These are phyloP conservation scores for Jimgerdemannia flammicorona DNA, from an alignment of 192 early-diverging fungal genomes.

Conservation along the genomic window DNA sequence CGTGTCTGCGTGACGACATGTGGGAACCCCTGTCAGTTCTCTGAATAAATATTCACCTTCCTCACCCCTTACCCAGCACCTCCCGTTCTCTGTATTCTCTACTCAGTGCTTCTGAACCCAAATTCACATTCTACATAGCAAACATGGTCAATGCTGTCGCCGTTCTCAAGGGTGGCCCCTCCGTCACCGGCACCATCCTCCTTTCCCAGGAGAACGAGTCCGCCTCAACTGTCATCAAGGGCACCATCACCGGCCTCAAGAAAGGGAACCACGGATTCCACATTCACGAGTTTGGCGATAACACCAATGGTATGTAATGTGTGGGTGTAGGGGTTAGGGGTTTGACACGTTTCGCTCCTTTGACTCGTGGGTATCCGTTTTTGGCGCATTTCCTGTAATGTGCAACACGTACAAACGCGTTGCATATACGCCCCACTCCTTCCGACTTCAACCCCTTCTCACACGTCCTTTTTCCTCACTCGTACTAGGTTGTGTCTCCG, in stretches of 20 bases:
- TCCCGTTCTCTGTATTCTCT: neutral
- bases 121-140: neutral
- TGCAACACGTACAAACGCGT: too few relatives aligned
- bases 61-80: neutral
- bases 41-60: neutral
- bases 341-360: neutral
- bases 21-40: neutral
- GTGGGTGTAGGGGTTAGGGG: neutral
- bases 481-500: slow-evolving; percentile 71
- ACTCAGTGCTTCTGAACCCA: too few relatives aligned
- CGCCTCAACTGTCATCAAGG: slow-evolving; percentile 52
- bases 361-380: slow-evolving; percentile 59
- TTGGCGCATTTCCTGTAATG: too few relatives aligned
- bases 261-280: slow-evolving; percentile 87
- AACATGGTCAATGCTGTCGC: slow-evolving; percentile 84
- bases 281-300: slow-evolving; percentile 82
- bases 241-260: slow-evolving; percentile 55
- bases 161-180: slow-evolving; percentile 66
- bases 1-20: neutral
- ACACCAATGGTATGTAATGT: slow-evolving; percentile 55
- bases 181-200: slow-evolving; percentile 65
- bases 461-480: slow-evolving; percentile 12
- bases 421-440: too few relatives aligned
- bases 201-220: slow-evolving; percentile 65
- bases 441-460: too few relatives aligned